Conservation (phyloP, 1,284 basidiomycete genomes). For the Puccinia coronata region DNA sequence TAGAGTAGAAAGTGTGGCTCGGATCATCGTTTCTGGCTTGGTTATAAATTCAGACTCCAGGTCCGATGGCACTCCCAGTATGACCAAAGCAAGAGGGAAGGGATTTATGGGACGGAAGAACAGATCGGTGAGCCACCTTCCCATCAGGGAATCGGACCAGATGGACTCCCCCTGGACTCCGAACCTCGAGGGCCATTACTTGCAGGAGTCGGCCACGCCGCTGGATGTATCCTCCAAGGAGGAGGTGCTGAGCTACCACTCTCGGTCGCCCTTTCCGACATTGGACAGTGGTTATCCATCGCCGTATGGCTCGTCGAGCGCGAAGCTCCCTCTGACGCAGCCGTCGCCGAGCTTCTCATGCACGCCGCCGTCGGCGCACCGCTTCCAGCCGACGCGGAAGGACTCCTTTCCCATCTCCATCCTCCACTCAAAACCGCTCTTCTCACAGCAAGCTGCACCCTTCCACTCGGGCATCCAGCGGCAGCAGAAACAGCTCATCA, state of each 20-base stretch:
- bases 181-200: slow-evolving; percentile 6
- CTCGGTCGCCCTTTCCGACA: neutral
- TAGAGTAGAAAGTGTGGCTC: slow-evolving; percentile 80
- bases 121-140: slow-evolving; percentile 26
- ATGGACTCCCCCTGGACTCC: slow-evolving; percentile 14
- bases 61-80: neutral
- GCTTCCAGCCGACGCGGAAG: slow-evolving; percentile 6
- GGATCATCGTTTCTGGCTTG: slow-evolving; percentile 88
- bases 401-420: slow-evolving; percentile 21
- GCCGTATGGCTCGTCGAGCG: slow-evolving; percentile 62
- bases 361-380: neutral
- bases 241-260: slow-evolving; percentile 6
- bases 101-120: neutral
- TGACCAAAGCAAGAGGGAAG: neutral
- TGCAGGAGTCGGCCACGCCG: neutral
- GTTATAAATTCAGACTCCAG: slow-evolving; percentile 71
- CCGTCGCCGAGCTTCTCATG: slow-evolving; percentile 19
- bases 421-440: slow-evolving; percentile 11
- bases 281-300: slow-evolving; percentile 15
- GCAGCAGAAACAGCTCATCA: slow-evolving; percentile 49
- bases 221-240: neutral
- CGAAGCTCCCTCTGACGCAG: neutral
- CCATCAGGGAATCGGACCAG: slow-evolving; percentile 13
- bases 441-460: slow-evolving; percentile 38
- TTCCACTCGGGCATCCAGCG: slow-evolving; percentile 42